Conservation (phyloP, 2,329 filamentous ascomycete species). For the Pseudogymnoascus sp. region DNA sequence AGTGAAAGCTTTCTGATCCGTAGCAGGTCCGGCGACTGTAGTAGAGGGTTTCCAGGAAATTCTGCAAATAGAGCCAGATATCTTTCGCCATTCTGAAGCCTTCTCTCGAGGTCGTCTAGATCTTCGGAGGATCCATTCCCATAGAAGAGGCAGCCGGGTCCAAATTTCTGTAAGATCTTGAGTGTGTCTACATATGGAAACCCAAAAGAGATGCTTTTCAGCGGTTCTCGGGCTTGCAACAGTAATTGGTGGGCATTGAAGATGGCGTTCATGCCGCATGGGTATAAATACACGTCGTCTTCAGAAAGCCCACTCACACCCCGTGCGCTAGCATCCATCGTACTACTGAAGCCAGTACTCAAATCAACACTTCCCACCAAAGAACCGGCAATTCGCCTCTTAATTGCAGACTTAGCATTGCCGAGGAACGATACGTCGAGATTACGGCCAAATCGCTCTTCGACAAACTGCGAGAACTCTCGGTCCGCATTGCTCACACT, state of each 20-base stretch:
- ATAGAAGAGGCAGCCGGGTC: slow-evolving; percentile 82
- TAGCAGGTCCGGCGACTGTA: slow-evolving; percentile 74
- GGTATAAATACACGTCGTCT: slow-evolving; percentile 82
- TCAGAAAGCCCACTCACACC: slow-evolving; percentile 64
- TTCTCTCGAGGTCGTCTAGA: slow-evolving; percentile 72
- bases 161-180: slow-evolving; percentile 92
- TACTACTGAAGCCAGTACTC: slow-evolving; percentile 45
- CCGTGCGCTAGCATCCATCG: slow-evolving; percentile 42
- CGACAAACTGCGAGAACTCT: slow-evolving; percentile 76
- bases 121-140: slow-evolving; percentile 71
- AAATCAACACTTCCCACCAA: slow-evolving; percentile 67
- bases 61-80: slow-evolving; percentile 87
- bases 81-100: slow-evolving; percentile 63
- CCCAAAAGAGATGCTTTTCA: slow-evolving; percentile 85
- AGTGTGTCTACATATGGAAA: slow-evolving; percentile 97
- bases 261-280: slow-evolving; percentile 91
- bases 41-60: slow-evolving; percentile 85
- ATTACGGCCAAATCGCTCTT: slow-evolving; percentile 91
- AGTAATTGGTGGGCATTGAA: slow-evolving; percentile 78
- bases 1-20: slow-evolving; percentile 78
- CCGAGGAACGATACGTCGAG: slow-evolving; percentile 71
- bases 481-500: slow-evolving; percentile 27
- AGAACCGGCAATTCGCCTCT: slow-evolving; percentile 80
- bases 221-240: slow-evolving; percentile 52
- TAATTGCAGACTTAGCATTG: slow-evolving; percentile 79